Conservation (phyloP, 176 grass and related monocot genomes). For the Carex littledalei region DNA sequence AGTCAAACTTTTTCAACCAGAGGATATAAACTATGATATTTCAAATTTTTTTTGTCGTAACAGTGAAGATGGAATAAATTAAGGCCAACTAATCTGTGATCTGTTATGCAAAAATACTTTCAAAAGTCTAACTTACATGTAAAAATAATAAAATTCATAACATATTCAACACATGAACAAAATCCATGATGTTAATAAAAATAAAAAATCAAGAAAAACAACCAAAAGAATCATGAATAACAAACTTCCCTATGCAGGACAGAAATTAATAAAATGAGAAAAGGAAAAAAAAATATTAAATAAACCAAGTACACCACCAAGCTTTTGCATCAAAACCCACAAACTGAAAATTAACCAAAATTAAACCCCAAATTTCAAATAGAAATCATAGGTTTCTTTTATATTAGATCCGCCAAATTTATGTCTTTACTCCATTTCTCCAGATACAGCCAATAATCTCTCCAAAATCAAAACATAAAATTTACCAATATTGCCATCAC, state of each 20-base stretch:
- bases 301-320: conserved; percentile 8
- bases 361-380: neutral
- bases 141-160: neutral
- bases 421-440: neutral
- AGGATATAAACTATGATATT: neutral
- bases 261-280: neutral
- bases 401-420: conserved; percentile 16
- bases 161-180: conserved; percentile 8
- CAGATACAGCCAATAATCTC: neutral
- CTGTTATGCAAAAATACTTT: neutral
- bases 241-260: neutral
- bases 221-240: neutral
- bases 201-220: neutral
- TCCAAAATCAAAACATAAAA: neutral
- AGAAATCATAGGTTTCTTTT: neutral
- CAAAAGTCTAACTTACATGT: neutral
- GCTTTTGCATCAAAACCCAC: conserved; percentile 21
- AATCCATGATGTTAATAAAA: neutral
- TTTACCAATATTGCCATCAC: conserved; percentile 5
- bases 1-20: neutral
- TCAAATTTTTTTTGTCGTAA: neutral
- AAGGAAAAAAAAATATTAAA: neutral
- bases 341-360: conserved; percentile 23
- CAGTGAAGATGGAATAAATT: neutral
- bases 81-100: neutral